Base-by-base conservation (phyloP, 805 yeast species). In the Myxozyma sirexii region DNA sequence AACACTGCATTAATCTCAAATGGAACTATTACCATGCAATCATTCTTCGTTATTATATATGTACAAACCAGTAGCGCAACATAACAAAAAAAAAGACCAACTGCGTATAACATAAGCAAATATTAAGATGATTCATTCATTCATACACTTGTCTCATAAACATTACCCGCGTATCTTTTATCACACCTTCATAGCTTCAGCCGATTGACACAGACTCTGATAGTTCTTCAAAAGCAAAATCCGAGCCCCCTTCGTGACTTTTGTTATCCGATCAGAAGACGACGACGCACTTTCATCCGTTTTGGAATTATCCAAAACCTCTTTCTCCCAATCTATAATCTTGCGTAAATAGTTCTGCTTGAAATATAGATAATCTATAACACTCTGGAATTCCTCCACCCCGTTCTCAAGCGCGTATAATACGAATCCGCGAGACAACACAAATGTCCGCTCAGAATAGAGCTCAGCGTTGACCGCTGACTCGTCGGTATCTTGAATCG, bases 381-480 rank as follows among this genome's bases (percentile, higher is more conserved):
- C 60, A 29, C 38, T 38, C 21, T 33, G 54, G 31, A 63, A 63
- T 54, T 61, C 66, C 23, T 17, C 24, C 4, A 55, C 46, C 3
- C 37, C 33, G 21, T 63, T 43, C 29, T 54, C 51, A 23, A 63
- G 37, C 15, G 62, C 66, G 27, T 27, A 63, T 35, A 61, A 39
- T 12, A 63, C 56, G 37, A 63, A 63, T 3, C 66, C 66, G 1
- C 60, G 56, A 23, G 66, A 53, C 17, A 63, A 50, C 13, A 63
- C 60, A 42, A 57, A 63, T n/a, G 65, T 43, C 35, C 62, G 56
- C 47, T 63, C 65, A 5, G 62, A 38, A 23, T 63, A 63, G 17
- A 63, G 27, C 42, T 38, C 49, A 13, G 66, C 56, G 39, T 54
- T 61, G 2, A 61, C 62, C 3, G 49, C 56, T 29, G 66, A 50